Evolutionary conservation across 768 basidiomycete genomes (phyloP).

Genomic region (Termitomyces sp.): DNA sequence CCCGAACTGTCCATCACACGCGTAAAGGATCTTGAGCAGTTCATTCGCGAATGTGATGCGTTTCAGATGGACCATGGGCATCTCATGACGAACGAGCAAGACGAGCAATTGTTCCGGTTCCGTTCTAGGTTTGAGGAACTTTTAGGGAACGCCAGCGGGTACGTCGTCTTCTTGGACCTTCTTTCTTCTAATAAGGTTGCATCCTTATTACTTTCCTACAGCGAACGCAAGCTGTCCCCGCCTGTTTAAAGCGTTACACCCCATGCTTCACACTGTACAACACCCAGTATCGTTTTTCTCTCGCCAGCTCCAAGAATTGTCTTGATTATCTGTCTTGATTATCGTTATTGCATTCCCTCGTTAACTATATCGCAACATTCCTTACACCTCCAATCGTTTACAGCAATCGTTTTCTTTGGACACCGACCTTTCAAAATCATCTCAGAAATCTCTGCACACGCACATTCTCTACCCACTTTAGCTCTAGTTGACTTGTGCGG

Average conservation of each 20-base stretch:
- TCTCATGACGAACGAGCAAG: slow-evolving; percentile 28
- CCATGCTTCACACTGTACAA: not conserved
- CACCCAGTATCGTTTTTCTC: not conserved
- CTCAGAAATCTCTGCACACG: not conserved
- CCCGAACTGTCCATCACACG: slow-evolving; percentile 59
- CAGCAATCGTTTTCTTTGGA: not conserved
- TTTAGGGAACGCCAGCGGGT: slow-evolving; percentile 39
- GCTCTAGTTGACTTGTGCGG: not conserved
- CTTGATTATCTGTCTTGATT: not conserved
- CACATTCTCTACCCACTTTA: not conserved
- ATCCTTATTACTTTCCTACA: not conserved
- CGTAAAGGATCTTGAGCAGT: slow-evolving; percentile 62
- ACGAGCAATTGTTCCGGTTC: slow-evolving; percentile 31
- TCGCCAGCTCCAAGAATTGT: not conserved
- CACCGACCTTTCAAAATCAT: not conserved
- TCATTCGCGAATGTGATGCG: slow-evolving; percentile 56
- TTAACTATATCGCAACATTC: not conserved
- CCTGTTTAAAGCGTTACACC: not conserved
- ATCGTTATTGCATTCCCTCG: not conserved
- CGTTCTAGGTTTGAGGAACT: slow-evolving; percentile 43
- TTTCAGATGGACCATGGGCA: slow-evolving; percentile 60
- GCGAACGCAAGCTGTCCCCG: slow-evolving; percentile 18
- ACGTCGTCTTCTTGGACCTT: slow-evolving; percentile 13
- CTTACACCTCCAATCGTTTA: not conserved
- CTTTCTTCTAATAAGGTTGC: not conserved